phyloP scores from a whole-genome alignment of 257 asterid species.

The Paraleonurus japonicus region DNA sequence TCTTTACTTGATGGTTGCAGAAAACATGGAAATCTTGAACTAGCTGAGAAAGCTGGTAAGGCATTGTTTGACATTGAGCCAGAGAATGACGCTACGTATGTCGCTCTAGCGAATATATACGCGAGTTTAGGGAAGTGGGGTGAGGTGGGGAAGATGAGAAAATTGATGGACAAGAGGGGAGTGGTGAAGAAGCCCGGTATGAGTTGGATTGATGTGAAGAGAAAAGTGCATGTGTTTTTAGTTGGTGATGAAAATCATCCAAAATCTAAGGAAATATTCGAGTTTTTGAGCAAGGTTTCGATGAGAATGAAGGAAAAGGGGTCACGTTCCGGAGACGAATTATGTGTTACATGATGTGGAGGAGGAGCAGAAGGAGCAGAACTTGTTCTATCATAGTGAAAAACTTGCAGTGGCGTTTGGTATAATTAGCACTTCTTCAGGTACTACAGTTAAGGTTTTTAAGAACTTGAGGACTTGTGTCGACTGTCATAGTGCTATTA shows the following conservation, averaged over 20 bases:
- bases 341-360: slow-evolving; percentile 74
- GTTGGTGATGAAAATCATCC: slow-evolving; percentile 63
- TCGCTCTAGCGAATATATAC: slow-evolving; percentile 66
- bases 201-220: slow-evolving; percentile 61
- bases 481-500: slow-evolving; percentile 73
- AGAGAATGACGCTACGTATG: slow-evolving; percentile 71
- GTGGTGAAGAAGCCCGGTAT: slow-evolving; percentile 68
- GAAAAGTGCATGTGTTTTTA: slow-evolving; percentile 47
- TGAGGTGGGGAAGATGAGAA: slow-evolving; percentile 59
- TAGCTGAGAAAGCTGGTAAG: slow-evolving; percentile 54
- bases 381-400: slow-evolving; percentile 60
- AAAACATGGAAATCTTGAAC: slow-evolving; percentile 61
- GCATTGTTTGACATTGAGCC: slow-evolving; percentile 61
- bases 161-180: slow-evolving; percentile 58
- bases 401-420: slow-evolving; percentile 78
- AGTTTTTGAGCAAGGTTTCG: slow-evolving; percentile 44
- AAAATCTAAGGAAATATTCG: slow-evolving; percentile 42
- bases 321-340: slow-evolving; percentile 54
- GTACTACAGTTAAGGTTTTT: slow-evolving; percentile 63
- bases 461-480: slow-evolving; percentile 81
- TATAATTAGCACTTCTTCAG: slow-evolving; percentile 47
- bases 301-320: slow-evolving; percentile 76
- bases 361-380: slow-evolving; percentile 77
- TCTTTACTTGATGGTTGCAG: slow-evolving; percentile 77
- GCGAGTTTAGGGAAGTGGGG: slow-evolving; percentile 65